A percentile compares a stretch with the other conserved stretches of the same genome.
Evolutionary conservation across 257 asterid species (phyloP).

Genomic region (Leonotis leonurus): DNA sequence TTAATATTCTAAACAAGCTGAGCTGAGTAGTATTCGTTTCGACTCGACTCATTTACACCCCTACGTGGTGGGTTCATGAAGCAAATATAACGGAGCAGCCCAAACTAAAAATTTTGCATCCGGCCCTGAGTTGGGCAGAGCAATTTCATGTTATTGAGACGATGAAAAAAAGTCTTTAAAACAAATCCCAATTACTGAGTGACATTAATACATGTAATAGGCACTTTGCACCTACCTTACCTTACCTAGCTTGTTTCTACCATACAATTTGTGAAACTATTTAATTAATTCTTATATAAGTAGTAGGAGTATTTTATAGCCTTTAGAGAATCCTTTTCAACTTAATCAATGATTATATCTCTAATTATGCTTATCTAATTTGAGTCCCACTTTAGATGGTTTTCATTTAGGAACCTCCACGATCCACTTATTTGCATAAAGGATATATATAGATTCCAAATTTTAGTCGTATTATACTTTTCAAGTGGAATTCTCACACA

Average conservation of each 20-base stretch:
- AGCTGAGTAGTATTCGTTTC: too few relatives aligned
- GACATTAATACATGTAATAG: not conserved
- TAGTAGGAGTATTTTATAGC: not conserved
- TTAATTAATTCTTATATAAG: too few relatives aligned
- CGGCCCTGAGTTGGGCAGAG: too few relatives aligned
- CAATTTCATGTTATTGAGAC: too few relatives aligned
- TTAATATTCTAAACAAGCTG: too few relatives aligned
- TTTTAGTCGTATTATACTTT: not conserved
- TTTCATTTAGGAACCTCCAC: conserved; percentile 5
- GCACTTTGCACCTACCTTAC: not conserved
- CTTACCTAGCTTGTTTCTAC: not conserved
- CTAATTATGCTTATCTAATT: conserved; percentile 8
- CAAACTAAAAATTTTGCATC: too few relatives aligned
- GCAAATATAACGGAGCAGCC: too few relatives aligned
- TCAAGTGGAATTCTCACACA: conserved; percentile 6
- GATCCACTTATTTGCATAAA: not conserved
- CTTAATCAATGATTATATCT: conserved; percentile 4
- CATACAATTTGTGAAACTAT: not conserved
- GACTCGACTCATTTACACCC: too few relatives aligned
- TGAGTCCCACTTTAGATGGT: conserved; percentile 13
- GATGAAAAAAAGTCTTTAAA: too few relatives aligned
- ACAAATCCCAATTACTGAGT: not conserved
- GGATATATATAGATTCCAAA: conserved; percentile 17
- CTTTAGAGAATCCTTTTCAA: not conserved
- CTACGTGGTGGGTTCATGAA: too few relatives aligned